Evolutionary conservation across 2,329 filamentous ascomycete species (phyloP), one percentile per base, ranked within the genome.

Genomic region (Eurotiales sp.): DNA sequence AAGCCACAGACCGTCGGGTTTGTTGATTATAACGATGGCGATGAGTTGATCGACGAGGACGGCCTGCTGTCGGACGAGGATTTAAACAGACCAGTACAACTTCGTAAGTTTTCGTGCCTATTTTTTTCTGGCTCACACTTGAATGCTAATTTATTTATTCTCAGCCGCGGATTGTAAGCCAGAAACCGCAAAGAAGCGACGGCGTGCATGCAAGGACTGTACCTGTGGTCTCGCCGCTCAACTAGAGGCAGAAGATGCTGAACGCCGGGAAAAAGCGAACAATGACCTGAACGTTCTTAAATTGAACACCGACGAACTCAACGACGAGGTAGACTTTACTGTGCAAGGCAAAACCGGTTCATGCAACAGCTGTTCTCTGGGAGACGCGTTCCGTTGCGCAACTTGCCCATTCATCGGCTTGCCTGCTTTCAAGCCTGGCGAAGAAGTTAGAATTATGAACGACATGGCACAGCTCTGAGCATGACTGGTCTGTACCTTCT

Each of bases 121-220:
- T 15, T 32, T 22, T 29, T 14, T 44, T 34, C 51, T 48, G 58
- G 51, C 30, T 34, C 14, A 19, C 39, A 15, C 39, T 40, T 37
- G 15, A 11, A 11, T 37, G 21, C 34, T 37, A 37, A 37, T 8
- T 19, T 27, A 46, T 36, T 36, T 2, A 52, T 49, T 34, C 47
- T 25, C 27, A 88, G 91, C 93, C 47, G 81, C 86, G 22, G 89
- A 95, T 67, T 99, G 93, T 70, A 83, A 85, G 53, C 91, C 92
- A 43, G 89, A 93, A 72, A 80, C 85, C 40, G 90, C 88, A 53
- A 95, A 95, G 76, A 95, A 95, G 76, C 85, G 92, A 60, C 86
- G 92, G 50, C 85, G 91, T 56, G 90, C 93, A 52, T 99, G 93
- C 79, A 97, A 99, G 74, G 93, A 99, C 76, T 99, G 93, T 77